Conservation (phyloP, 208 protist genomes). For the Wallacemonas collosoma region DNA sequence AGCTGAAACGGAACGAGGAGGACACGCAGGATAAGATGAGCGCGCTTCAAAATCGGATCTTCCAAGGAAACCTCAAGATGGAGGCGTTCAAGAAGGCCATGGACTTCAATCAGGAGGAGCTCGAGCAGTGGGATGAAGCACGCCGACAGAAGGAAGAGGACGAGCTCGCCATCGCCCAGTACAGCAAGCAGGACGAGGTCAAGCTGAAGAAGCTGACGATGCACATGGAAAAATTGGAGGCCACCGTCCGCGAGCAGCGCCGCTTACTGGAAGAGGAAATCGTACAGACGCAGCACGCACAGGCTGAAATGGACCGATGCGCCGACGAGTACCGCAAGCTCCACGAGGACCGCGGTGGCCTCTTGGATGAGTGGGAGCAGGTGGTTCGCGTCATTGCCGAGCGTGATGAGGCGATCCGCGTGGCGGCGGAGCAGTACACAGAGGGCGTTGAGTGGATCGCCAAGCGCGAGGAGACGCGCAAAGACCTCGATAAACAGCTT, state of each 20-base stretch:
- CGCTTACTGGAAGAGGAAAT: constrained; percentile 71
- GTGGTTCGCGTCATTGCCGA: constrained; percentile 86
- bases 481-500: constrained; percentile 30
- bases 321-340: constrained; percentile 90
- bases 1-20: constrained; percentile 50
- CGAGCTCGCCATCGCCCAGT: constrained; percentile 87
- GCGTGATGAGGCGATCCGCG: constrained; percentile 85
- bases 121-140: constrained; percentile 95
- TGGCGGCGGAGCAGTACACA: constrained; percentile 72
- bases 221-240: constrained; percentile 77
- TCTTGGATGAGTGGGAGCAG: constrained; percentile 92
- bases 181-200: constrained; percentile 87
- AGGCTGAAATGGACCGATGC: constrained; percentile 93
- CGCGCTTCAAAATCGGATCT: constrained; percentile 82
- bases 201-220: constrained; percentile 87
- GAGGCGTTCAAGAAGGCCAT: constrained; percentile 90
- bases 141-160: constrained; percentile 94
- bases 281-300: constrained; percentile 81
- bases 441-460: constrained; percentile 70
- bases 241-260: constrained; percentile 52
- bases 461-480: constrained; percentile 57
- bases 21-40: constrained; percentile 74
- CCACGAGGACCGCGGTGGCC: constrained; percentile 83
- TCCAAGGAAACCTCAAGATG: constrained; percentile 91
- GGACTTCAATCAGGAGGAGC: constrained; percentile 94